Evolutionary conservation across 768 basidiomycete species (phyloP).

Genomic region (Termitomyces sp.): DNA sequence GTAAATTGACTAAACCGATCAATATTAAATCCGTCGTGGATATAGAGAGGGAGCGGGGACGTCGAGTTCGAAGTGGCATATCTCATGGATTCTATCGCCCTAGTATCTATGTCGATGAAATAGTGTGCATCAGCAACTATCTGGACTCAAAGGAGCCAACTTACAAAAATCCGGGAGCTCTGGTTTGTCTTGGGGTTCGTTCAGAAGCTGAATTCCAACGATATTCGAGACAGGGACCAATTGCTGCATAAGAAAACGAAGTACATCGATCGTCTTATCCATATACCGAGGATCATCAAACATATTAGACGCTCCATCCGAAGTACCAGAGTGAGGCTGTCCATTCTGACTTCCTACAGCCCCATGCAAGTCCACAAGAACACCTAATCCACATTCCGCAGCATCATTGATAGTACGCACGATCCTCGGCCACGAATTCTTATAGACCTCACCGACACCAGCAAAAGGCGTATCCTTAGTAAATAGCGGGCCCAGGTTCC

Average conservation of each 20-base stretch:
- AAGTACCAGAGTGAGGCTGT: slow-evolving; percentile 65
- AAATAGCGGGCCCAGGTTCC: slow-evolving; percentile 52
- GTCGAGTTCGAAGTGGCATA: slow-evolving; percentile 24
- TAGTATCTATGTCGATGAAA: slow-evolving; percentile 34
- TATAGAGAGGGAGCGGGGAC: slow-evolving; percentile 52
- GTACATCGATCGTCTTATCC: slow-evolving; percentile 45
- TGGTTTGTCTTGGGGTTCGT: slow-evolving; percentile 49
- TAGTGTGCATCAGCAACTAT: slow-evolving; percentile 2
- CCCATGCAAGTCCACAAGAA: slow-evolving; percentile 65
- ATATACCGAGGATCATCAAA: slow-evolving; percentile 41
- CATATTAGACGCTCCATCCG: slow-evolving; percentile 43
- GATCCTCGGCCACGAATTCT: slow-evolving; percentile 64
- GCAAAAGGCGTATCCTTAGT: slow-evolving; percentile 64
- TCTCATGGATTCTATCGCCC: slow-evolving; percentile 46
- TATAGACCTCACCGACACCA: slow-evolving; percentile 43
- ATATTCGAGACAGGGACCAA: slow-evolving; percentile 44
- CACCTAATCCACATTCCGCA: slow-evolving; percentile 53
- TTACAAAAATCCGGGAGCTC: slow-evolving; percentile 41
- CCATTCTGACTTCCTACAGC: slow-evolving; percentile 76
- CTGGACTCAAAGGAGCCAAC: slow-evolving; percentile 18
- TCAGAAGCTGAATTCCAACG: slow-evolving; percentile 57
- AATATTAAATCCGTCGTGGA: slow-evolving; percentile 66
- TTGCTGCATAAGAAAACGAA: slow-evolving; percentile 37
- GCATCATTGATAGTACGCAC: slow-evolving; percentile 60
- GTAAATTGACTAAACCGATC: slow-evolving; percentile 44